These are phyloP conservation scores for Penicillium occitanis DNA, from an alignment of 2,329 filamentous ascomycete genomes.

Conservation along the genomic window DNA sequence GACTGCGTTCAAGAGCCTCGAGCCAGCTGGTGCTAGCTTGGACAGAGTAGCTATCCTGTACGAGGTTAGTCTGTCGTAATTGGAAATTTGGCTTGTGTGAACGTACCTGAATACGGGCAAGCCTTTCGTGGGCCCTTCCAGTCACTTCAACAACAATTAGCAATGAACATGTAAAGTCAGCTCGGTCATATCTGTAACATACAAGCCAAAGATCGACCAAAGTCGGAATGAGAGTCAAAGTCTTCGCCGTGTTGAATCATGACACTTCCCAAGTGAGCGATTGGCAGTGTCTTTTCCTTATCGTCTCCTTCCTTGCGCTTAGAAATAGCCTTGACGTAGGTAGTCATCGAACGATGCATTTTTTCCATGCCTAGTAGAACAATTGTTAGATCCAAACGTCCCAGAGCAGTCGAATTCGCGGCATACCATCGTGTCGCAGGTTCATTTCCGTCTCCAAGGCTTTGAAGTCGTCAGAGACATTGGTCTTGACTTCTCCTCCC, in stretches of 20 bases:
- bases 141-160: conserved; percentile 53
- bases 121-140: conserved; percentile 82
- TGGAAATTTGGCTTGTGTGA: background rate
- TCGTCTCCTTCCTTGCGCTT: conserved; percentile 83
- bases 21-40: conserved; percentile 81
- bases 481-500: conserved; percentile 85
- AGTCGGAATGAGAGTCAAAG: conserved; percentile 86
- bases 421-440: conserved; percentile 77
- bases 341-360: conserved; percentile 79
- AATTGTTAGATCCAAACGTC: background rate
- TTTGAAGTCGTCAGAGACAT: conserved; percentile 87
- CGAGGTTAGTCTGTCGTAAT: background rate
- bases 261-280: conserved; percentile 74
- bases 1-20: conserved; percentile 82
- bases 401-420: background rate
- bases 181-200: conserved; percentile 34
- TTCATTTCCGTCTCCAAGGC: conserved; percentile 86
- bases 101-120: conserved; percentile 69
- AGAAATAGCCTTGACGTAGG: conserved; percentile 83
- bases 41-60: conserved; percentile 71
- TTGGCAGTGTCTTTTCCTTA: conserved; percentile 80
- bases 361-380: conserved; percentile 64
- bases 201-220: conserved; percentile 80
- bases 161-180: conserved; percentile 4
- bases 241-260: conserved; percentile 92